Percentiles rank a stretch among this genome's conserved stretches.
These are phyloP conservation scores for Monosporascus ibericus DNA, from an alignment of 2,329 filamentous ascomycete genomes.

Conservation along the genomic window DNA sequence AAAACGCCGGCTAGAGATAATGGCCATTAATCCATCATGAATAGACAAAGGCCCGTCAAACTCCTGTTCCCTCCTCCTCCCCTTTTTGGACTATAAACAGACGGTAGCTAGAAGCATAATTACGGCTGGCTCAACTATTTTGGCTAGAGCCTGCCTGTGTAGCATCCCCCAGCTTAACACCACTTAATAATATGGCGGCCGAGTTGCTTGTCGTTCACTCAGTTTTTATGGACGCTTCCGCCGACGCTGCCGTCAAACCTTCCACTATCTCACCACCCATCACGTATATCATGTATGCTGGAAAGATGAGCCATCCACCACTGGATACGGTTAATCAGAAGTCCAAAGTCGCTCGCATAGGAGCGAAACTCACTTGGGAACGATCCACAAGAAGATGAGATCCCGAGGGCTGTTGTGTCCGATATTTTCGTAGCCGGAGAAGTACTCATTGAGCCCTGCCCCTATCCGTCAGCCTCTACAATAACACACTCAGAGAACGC, in stretches of 20 bases:
- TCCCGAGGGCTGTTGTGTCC: conserved; percentile 44
- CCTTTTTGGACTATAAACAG: background rate
- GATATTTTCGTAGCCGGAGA: conserved; percentile 49
- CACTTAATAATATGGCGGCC: background rate
- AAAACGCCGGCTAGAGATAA: background rate
- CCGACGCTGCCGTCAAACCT: conserved; percentile 34
- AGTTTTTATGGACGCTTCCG: conserved; percentile 27
- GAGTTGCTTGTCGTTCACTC: conserved; percentile 26
- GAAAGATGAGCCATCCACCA: conserved; percentile 48
- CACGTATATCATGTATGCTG: conserved; percentile 44
- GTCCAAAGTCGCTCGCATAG: background rate
- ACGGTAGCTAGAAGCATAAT: background rate
- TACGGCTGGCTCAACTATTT: too few species aligned
- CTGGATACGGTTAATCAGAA: conserved; percentile 25
- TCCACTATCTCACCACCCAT: conserved; percentile 44
- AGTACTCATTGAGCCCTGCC: conserved; percentile 51
- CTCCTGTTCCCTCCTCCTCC: too few species aligned
- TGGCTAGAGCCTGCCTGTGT: too few species aligned
- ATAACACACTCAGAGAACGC: too few species aligned
- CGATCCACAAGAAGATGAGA: conserved; percentile 48
- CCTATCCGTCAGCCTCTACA: background rate
- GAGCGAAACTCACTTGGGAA: conserved; percentile 46
- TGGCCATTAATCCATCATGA: background rate
- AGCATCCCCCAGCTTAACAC: background rate
- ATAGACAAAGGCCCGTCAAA: too few species aligned